Evolutionary conservation across 164 flowering plant genomes (phyloP).

Genomic region (Nymphaea thermarum): DNA sequence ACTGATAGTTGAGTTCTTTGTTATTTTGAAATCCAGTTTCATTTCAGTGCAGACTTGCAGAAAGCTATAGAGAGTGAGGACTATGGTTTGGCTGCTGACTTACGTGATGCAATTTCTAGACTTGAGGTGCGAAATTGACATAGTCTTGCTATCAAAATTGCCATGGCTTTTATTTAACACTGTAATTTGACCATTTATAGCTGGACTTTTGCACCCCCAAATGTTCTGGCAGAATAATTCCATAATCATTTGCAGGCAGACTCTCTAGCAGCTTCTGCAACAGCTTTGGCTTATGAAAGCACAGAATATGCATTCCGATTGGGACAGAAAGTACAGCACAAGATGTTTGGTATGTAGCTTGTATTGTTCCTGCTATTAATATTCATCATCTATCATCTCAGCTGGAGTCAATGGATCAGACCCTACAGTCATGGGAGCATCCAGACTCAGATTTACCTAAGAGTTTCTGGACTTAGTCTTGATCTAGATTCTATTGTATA

Average conservation of each 20-base stretch:
- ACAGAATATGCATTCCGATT: conserved; percentile 63
- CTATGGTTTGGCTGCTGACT: conserved; percentile 68
- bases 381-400: background rate
- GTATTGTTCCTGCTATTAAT: background rate
- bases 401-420: no score
- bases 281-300: conserved; percentile 62
- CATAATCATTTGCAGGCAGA: conserved; percentile 26
- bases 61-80: conserved; percentile 71
- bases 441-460: no score
- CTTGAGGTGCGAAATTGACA: conserved; percentile 28
- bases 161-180: no score
- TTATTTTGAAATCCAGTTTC: conserved; percentile 2
- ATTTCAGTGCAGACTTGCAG: conserved; percentile 75
- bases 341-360: conserved; percentile 52
- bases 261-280: conserved; percentile 74
- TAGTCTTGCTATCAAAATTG: no score
- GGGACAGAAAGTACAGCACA: conserved; percentile 92
- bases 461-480: no score
- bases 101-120: conserved; percentile 71
- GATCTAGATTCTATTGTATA: no score
- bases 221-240: background rate
- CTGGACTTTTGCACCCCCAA: no score
- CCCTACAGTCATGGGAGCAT: no score
- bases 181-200: no score
- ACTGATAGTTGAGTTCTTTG: background rate